Evolutionary conservation across 75 land plant genomes (phyloP).

Genomic region (Cunninghamia lanceolata): DNA sequence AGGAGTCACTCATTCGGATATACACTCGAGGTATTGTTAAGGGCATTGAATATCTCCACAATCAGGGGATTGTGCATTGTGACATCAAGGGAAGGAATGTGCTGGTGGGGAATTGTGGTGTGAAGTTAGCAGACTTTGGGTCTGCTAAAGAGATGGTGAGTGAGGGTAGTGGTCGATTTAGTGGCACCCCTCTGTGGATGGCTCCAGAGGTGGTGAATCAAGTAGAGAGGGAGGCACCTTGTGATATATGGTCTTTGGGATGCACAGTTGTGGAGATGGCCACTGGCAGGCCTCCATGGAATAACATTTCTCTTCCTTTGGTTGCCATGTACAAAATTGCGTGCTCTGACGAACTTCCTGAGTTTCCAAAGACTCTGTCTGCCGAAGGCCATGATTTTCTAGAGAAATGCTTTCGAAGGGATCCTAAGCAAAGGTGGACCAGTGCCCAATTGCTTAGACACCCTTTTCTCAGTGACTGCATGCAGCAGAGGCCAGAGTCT

Average conservation of each 20-base stretch:
- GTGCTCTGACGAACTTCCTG: constrained; percentile 33
- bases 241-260: constrained; percentile 36
- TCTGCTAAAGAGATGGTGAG: constrained; percentile 34
- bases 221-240: constrained; percentile 28
- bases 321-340: constrained; percentile 39
- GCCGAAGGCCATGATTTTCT: constrained; percentile 34
- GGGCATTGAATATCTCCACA: constrained; percentile 43
- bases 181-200: constrained; percentile 57
- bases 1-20: constrained; percentile 27
- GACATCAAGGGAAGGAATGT: constrained; percentile 67
- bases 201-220: constrained; percentile 46
- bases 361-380: constrained; percentile 25
- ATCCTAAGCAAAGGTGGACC: constrained; percentile 30
- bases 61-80: constrained; percentile 52
- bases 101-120: constrained; percentile 25
- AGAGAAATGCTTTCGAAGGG: constrained; percentile 31
- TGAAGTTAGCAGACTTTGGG: constrained; percentile 61
- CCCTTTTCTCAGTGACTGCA: constrained; percentile 21
- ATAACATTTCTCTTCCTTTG: background rate
- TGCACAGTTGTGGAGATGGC: constrained; percentile 52
- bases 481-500: background rate
- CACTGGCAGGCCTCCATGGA: constrained; percentile 48
- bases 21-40: constrained; percentile 32
- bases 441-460: constrained; percentile 32
- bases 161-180: background rate